These are phyloP conservation scores for Colletotrichum tamarilloi DNA, from an alignment of 2,329 filamentous ascomycete species.

Conservation along the genomic window DNA sequence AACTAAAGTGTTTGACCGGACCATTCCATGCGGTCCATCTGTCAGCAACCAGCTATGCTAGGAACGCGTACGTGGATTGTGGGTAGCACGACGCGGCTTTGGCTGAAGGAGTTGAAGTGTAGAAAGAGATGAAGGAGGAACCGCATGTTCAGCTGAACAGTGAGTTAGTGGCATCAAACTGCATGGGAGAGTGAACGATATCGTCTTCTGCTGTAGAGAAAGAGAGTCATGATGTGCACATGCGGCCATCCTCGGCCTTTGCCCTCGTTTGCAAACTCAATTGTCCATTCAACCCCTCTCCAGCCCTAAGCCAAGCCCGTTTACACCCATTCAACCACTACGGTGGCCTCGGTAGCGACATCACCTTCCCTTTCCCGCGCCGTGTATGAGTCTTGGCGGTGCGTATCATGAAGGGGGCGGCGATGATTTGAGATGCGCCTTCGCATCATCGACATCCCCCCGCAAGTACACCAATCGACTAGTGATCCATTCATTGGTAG, in stretches of 20 bases:
- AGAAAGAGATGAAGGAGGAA: neutral
- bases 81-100: neutral
- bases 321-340: neutral
- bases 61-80: neutral
- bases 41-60: neutral
- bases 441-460: neutral
- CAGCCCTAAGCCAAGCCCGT: conserved; percentile 17
- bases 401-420: neutral
- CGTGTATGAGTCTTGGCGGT: neutral
- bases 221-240: neutral
- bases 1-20: neutral
- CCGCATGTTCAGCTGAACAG: neutral
- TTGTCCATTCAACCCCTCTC: neutral
- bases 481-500: neutral
- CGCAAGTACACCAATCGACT: neutral
- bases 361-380: conserved; percentile 4
- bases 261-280: neutral
- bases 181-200: neutral
- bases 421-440: neutral
- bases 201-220: too few species aligned
- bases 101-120: neutral
- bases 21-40: neutral
- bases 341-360: neutral
- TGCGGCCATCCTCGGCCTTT: conserved; percentile 6
- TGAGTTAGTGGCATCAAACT: neutral